Percentiles rank a stretch among this genome's conserved stretches.
Evolutionary conservation across 805 yeast species (phyloP).

Genomic region (Metschnikowia matae): DNA sequence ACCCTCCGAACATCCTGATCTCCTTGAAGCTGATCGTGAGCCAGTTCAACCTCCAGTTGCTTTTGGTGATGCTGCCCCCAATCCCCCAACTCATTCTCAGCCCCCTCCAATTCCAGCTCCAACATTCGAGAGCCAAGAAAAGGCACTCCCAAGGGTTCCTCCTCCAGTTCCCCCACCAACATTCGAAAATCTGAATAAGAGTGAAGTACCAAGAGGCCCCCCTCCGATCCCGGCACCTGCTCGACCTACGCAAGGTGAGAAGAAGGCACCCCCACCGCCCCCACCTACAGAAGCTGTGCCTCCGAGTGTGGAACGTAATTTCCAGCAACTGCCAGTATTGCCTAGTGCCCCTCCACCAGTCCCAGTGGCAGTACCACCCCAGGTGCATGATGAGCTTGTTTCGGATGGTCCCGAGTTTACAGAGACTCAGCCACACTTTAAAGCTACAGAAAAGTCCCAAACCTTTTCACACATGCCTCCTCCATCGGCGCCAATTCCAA

Average conservation of each 20-base stretch:
- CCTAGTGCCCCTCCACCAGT: conserved; percentile 9
- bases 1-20: conserved; percentile 1
- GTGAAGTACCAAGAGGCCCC: background rate
- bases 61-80: background rate
- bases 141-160: background rate
- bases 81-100: background rate
- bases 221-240: conserved; percentile 17
- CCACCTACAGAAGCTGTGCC: conserved; percentile 11
- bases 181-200: conserved; percentile 13
- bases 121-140: conserved; percentile 13
- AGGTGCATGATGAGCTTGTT: conserved; percentile 10
- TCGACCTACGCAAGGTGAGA: conserved; percentile 8
- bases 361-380: conserved; percentile 5
- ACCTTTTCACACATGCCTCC: conserved; percentile 16
- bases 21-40: background rate
- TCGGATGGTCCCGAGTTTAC: conserved; percentile 7
- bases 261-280: conserved; percentile 9
- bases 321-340: conserved; percentile 7
- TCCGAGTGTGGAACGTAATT: background rate
- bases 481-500: conserved; percentile 12
- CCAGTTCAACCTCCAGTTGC: conserved; percentile 13
- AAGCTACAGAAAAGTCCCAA: conserved; percentile 4
- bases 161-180: conserved; percentile 18
- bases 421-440: conserved; percentile 5
- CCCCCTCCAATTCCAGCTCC: conserved; percentile 14